A percentile compares a stretch with the other conserved stretches of the same genome.
Conservation (phyloP, 257 asterid genomes). For the Solanum tarapatanum region DNA sequence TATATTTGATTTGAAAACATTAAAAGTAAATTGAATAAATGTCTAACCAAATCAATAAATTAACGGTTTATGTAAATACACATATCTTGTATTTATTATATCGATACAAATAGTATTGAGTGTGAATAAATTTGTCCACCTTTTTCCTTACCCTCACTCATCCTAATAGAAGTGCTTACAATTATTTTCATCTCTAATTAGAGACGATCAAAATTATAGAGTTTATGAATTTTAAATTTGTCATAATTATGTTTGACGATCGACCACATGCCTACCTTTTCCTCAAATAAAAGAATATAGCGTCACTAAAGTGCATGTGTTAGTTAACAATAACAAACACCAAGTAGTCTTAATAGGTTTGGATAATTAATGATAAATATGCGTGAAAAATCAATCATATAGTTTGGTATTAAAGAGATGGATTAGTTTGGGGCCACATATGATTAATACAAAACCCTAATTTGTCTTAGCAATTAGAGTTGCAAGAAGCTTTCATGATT, state of each 20-base stretch:
- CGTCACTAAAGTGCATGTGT: not conserved
- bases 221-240: too few relatives aligned
- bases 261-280: not conserved
- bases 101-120: not conserved
- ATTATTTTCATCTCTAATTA: not conserved
- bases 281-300: not conserved
- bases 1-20: not conserved
- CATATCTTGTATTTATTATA: too few relatives aligned
- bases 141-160: not conserved
- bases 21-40: too few relatives aligned
- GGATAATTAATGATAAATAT: not conserved
- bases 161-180: too few relatives aligned
- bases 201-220: too few relatives aligned
- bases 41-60: not conserved
- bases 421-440: not conserved
- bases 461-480: not conserved
- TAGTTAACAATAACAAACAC: not conserved
- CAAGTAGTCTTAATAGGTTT: not conserved
- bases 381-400: not conserved
- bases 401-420: not conserved
- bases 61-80: too few relatives aligned
- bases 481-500: slow-evolving; percentile 5
- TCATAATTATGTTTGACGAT: not conserved
- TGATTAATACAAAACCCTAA: not conserved
- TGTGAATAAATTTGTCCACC: not conserved